Percentiles rank a stretch among this genome's conserved stretches.
Conservation (phyloP, 768 basidiomycete species). For the Hebeloma cylindrosporum region DNA sequence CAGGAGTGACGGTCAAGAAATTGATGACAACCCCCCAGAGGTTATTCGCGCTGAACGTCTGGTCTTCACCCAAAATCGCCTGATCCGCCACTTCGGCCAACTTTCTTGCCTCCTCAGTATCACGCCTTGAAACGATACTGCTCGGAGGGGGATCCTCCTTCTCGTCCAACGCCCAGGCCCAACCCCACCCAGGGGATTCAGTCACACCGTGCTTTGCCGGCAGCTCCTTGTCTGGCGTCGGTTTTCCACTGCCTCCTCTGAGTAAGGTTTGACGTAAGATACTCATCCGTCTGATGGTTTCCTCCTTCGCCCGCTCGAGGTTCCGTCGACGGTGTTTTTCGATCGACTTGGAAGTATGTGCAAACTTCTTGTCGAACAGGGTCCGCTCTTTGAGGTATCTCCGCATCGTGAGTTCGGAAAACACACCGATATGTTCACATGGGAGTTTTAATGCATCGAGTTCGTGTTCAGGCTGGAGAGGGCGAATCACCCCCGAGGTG, state of each 20-base stretch:
- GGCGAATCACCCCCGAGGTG: slow-evolving; percentile 76
- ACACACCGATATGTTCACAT: slow-evolving; percentile 61
- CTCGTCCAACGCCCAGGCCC: slow-evolving; percentile 83
- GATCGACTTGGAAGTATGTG: slow-evolving; percentile 51
- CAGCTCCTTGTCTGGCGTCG: slow-evolving; percentile 4
- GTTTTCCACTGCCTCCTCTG: slow-evolving; percentile 26
- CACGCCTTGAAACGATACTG: slow-evolving; percentile 86
- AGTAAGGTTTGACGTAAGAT: slow-evolving; percentile 43
- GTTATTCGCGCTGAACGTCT: slow-evolving; percentile 61
- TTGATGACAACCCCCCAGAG: slow-evolving; percentile 70
- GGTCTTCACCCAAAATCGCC: slow-evolving; percentile 57
- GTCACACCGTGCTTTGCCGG: slow-evolving; percentile 37
- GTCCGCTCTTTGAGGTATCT: slow-evolving; percentile 71
- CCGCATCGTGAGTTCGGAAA: slow-evolving; percentile 72
- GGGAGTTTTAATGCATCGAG: slow-evolving; percentile 68
- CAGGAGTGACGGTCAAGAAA: slow-evolving; percentile 56
- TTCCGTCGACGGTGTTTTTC: slow-evolving; percentile 69
- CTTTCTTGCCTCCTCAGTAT: slow-evolving; percentile 76
- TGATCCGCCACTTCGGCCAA: slow-evolving; percentile 76
- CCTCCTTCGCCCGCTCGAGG: slow-evolving; percentile 61
- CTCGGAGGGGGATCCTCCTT: slow-evolving; percentile 86
- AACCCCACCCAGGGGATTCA: slow-evolving; percentile 61
- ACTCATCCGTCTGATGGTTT: slow-evolving; percentile 54
- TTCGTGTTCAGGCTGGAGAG: slow-evolving; percentile 70
- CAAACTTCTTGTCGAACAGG: slow-evolving; percentile 68